Conservation (phyloP, 1,284 basidiomycete genomes). For the Coniophora puteana region DNA sequence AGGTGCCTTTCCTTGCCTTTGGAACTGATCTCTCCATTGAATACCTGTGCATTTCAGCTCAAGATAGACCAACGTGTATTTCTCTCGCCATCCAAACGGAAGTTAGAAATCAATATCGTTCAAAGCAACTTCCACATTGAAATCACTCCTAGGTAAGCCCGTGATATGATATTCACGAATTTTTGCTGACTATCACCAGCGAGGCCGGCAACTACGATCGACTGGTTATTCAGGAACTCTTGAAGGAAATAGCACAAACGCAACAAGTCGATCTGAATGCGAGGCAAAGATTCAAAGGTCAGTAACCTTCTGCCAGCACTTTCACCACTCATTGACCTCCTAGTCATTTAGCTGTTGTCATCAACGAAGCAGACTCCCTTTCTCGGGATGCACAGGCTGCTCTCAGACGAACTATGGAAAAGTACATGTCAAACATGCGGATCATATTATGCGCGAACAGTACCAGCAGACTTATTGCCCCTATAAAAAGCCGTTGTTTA, state of each 20-base stretch:
- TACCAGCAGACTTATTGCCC: conserved; percentile 94
- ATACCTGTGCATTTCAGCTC: conserved; percentile 48
- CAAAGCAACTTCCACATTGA: conserved; percentile 98
- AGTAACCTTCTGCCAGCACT: too few species aligned
- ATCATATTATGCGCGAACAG: conserved; percentile 98
- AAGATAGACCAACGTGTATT: conserved; percentile 99
- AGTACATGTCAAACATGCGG: conserved; percentile 97
- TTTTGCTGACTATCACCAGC: conserved; percentile 36
- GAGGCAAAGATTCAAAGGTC: conserved; percentile 95
- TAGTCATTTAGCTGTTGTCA: conserved; percentile 88
- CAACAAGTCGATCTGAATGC: conserved; percentile 97
- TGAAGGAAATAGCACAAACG: conserved; percentile 99
- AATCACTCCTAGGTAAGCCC: conserved; percentile 88
- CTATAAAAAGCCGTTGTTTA: conserved; percentile 94
- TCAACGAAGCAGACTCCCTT: conserved; percentile 96
- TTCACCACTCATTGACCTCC: too few species aligned
- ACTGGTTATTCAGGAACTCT: conserved; percentile 92
- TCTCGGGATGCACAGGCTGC: conserved; percentile 97
- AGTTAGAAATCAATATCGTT: conserved; percentile 95
- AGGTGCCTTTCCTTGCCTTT: conserved; percentile 43
- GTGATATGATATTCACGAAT: background rate
- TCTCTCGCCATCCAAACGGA: conserved; percentile 90
- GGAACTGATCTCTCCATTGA: conserved; percentile 3
- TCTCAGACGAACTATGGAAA: conserved; percentile 97
- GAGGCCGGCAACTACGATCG: conserved; percentile 97